Conservation (phyloP, 2,329 filamentous ascomycete genomes). For the Scedosporium aurantiacum region DNA sequence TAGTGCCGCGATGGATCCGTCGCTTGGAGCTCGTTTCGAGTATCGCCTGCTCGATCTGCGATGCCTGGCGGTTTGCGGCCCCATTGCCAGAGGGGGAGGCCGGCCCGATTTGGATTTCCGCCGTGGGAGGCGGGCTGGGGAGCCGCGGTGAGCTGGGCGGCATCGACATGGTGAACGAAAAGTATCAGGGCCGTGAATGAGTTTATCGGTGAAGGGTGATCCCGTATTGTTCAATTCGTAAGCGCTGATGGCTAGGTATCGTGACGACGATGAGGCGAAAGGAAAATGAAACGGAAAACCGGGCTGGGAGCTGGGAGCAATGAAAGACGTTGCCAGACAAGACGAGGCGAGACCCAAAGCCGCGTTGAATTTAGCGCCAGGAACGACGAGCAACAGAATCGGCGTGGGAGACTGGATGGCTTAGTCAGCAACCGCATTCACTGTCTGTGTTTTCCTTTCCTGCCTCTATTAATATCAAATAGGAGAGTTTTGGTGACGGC, state of each 20-base stretch:
- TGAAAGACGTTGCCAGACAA: neutral
- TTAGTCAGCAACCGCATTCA: too few relatives aligned
- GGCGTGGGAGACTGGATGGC: too few relatives aligned
- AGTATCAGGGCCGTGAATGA: neutral
- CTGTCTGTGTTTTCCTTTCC: too few relatives aligned
- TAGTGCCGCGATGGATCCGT: conserved; percentile 85
- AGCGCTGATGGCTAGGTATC: neutral
- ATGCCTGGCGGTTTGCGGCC: conserved; percentile 42
- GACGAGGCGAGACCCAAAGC: too few relatives aligned
- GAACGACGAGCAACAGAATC: too few relatives aligned
- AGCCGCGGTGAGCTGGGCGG: conserved; percentile 78
- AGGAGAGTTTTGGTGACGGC: too few relatives aligned
- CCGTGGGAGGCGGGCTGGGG: conserved; percentile 86
- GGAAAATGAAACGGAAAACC: neutral
- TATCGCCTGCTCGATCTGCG: conserved; percentile 50
- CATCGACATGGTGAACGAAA: conserved; percentile 36
- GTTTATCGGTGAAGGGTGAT: neutral
- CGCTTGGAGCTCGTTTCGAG: conserved; percentile 66
- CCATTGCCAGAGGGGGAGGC: conserved; percentile 59
- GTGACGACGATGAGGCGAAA: neutral
- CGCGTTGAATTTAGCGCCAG: too few relatives aligned
- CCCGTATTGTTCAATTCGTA: neutral
- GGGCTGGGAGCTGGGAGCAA: neutral
- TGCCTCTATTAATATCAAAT: too few relatives aligned
- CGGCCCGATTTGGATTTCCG: conserved; percentile 83